A percentile compares a stretch with the other conserved stretches of the same genome.
These are phyloP conservation scores for Trametopsis cervina DNA, from an alignment of 768 basidiomycete species.

Conservation along the genomic window DNA sequence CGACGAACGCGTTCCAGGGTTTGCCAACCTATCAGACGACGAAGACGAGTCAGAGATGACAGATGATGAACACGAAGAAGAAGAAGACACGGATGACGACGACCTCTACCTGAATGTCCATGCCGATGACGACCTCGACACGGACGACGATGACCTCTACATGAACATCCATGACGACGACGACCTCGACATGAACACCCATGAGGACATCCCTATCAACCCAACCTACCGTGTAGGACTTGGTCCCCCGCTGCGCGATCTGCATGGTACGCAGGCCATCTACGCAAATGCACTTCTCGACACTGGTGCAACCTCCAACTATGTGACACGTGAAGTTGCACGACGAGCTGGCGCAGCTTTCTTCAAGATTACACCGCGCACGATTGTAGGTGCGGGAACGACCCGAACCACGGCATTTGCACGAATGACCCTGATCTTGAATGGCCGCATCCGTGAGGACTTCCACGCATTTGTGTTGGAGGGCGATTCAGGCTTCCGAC, in stretches of 20 bases:
- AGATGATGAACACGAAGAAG: not conserved
- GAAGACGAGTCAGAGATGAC: too few species aligned
- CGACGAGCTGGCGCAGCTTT: not conserved
- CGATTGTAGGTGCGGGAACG: not conserved
- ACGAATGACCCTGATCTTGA: not conserved
- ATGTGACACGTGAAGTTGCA: not conserved
- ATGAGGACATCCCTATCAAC: not conserved
- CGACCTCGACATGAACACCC: too few species aligned
- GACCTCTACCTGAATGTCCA: not conserved
- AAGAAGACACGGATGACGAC: not conserved
- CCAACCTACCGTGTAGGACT: not conserved
- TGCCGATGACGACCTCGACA: not conserved
- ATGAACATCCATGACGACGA: not conserved
- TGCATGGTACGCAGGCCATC: not conserved
- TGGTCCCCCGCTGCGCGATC: not conserved
- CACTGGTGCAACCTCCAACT: not conserved
- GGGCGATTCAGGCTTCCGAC: not conserved
- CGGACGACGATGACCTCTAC: not conserved
- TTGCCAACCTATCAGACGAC: not conserved
- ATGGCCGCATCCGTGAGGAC: not conserved
- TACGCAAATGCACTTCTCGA: not conserved
- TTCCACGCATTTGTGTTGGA: not conserved
- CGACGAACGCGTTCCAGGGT: not conserved
- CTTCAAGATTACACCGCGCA: not conserved
- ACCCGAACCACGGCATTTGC: not conserved